Percentiles rank a stretch among this genome's conserved stretches.
phyloP scores from a whole-genome alignment of 306 rosid species.

The Fagus sylvatica region DNA sequence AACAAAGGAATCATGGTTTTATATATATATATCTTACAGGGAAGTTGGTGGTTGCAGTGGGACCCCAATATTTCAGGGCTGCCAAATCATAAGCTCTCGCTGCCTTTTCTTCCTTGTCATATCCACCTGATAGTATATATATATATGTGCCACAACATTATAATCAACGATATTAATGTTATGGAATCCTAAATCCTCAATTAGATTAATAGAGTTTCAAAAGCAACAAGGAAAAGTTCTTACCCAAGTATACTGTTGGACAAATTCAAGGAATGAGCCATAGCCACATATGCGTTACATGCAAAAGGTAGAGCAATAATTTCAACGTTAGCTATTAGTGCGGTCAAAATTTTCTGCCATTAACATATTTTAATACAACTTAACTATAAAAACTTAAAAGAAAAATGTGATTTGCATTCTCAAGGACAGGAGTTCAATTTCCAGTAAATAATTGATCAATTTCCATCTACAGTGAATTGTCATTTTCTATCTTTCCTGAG shows the following conservation, averaged over 20 bases:
- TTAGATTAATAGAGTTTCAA: neutral
- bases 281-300: conserved; percentile 45
- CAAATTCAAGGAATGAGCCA: conserved; percentile 32
- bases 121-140: conserved; percentile 71
- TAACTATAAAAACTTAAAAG: conserved; percentile 2
- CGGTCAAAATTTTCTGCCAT: conserved; percentile 46
- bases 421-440: conserved; percentile 1
- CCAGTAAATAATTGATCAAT: neutral
- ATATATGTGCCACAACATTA: neutral
- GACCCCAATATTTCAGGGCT: conserved; percentile 97
- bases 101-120: conserved; percentile 98
- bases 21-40: conserved; percentile 50
- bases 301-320: conserved; percentile 50
- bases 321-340: conserved; percentile 34
- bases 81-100: conserved; percentile 99
- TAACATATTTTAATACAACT: conserved; percentile 17
- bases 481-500: neutral
- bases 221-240: conserved; percentile 26
- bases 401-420: conserved; percentile 41
- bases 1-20: neutral
- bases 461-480: neutral
- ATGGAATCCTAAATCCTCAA: neutral
- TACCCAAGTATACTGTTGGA: conserved; percentile 89
- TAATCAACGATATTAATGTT: conserved; percentile 9
- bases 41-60: conserved; percentile 90